Conservation (phyloP, 257 asterid genomes). For the Eustoma russellianum region DNA sequence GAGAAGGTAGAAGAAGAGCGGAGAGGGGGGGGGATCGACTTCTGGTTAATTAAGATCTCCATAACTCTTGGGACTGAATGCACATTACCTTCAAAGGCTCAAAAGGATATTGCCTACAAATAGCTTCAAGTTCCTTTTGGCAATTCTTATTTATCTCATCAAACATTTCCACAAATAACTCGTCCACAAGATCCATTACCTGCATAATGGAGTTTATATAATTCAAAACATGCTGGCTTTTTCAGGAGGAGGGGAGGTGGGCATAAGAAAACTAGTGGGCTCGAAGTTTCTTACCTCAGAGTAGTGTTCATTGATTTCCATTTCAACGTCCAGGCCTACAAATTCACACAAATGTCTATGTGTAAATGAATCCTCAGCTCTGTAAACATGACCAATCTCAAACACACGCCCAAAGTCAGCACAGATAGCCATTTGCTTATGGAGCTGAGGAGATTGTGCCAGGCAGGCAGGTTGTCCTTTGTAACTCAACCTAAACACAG, state of each 20-base stretch:
- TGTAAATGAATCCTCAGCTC: conserved; percentile 90
- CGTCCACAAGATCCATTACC: conserved; percentile 91
- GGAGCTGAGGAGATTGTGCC: conserved; percentile 95
- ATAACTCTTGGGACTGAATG: background rate
- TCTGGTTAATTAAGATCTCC: background rate
- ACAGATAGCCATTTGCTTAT: conserved; percentile 86
- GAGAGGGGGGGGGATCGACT: background rate
- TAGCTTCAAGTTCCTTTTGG: conserved; percentile 69
- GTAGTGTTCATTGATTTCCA: conserved; percentile 89
- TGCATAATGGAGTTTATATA: conserved; percentile 24
- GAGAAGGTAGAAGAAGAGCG: background rate
- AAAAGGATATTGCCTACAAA: conserved; percentile 73
- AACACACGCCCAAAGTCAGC: conserved; percentile 83
- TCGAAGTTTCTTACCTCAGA: conserved; percentile 46
- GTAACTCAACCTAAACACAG: conserved; percentile 76
- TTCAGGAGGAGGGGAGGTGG: background rate
- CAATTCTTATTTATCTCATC: conserved; percentile 59
- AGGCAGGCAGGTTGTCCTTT: conserved; percentile 84
- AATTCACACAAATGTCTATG: conserved; percentile 96
- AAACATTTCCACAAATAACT: conserved; percentile 70
- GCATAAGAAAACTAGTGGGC: no score
- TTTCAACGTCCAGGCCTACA: conserved; percentile 89
- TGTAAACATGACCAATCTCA: conserved; percentile 81
- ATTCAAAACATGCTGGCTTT: background rate
- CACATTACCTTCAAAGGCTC: conserved; percentile 62